Base-by-base conservation (phyloP, 2,329 filamentous ascomycete genomes). In the Apiospora koreana region DNA sequence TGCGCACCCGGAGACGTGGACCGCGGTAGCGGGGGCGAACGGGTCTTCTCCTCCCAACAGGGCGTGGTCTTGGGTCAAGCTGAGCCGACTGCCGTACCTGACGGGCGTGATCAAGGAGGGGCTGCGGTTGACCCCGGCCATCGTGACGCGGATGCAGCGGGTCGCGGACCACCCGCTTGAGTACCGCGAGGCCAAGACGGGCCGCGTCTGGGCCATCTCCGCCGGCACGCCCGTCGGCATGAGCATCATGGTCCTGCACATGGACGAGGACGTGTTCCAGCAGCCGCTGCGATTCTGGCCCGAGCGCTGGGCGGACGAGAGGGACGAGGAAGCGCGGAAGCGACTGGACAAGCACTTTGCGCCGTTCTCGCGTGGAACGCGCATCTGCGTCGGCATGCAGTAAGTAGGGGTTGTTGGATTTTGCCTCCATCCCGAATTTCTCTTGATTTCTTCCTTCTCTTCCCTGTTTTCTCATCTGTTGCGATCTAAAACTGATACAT, bases 91-190 rank as follows among this genome's bases (percentile, higher is more conserved):
- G 38, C 81, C 81, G 0, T 87, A 86, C 72, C 80, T 88, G 35
- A 77, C 81, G 38, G 85, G 84, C n/a, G 84, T 87, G 3, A 80
- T 88, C 69, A 85, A 83, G 65, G 87, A 89, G 76, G 79, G 84
- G 0, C 79, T 87, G 73, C 83, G 87, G 8, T 77, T 87, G 5
- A 82, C 86, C 68, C 83, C 86, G 18, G 82, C 82, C 16, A 81
- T 86, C 2, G 84, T 82, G n/a, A 81, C 85, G 68, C 76, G 83
- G 5, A 79, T 87, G 1, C 83, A 86, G 68, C 85, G 86, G 1
- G 77, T 86, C 23, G 84, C 85, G 2, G 74, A 79, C 38, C 46
- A n/a, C 9, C 7, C 23, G 10, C 23, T 50, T 2, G 2, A 5
- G 9, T 50, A 25, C 46, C 79, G 81, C 71, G 73, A 75, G 3